Conservation (phyloP, 169 alveolate genomes). For the Eimeria praecox region DNA sequence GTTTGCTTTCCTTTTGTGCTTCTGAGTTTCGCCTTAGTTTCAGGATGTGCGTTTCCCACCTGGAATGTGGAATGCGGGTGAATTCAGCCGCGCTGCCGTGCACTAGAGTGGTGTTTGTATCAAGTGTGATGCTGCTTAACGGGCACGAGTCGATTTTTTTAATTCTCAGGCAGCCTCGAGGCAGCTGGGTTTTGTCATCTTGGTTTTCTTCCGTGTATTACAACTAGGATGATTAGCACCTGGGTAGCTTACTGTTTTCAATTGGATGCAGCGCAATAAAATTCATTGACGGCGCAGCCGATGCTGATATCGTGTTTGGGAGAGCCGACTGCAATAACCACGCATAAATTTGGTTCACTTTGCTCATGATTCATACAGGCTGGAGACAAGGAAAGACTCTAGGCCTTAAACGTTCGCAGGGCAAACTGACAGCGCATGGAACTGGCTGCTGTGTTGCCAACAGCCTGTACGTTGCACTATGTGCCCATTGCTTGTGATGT, state of each 20-base stretch:
- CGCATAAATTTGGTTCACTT: neutral
- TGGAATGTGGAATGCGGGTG: neutral
- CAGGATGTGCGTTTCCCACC: neutral
- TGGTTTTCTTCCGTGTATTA: neutral
- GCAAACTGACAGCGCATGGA: neutral
- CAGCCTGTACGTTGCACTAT: neutral
- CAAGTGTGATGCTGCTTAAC: neutral
- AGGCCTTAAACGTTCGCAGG: no score
- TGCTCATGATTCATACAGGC: neutral
- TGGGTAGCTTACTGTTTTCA: neutral
- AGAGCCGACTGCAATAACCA: neutral
- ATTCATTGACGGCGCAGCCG: neutral
- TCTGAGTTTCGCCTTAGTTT: neutral
- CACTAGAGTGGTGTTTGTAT: neutral
- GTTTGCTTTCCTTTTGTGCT: neutral
- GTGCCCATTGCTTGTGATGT: neutral
- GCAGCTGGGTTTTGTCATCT: neutral
- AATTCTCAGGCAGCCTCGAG: neutral
- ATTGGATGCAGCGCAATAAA: neutral
- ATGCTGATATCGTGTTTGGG: neutral
- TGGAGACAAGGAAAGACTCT: neutral
- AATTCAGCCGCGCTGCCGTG: neutral
- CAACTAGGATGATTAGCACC: neutral
- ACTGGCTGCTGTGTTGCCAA: neutral
- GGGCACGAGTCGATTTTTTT: neutral